Conservation (phyloP, 108 stramenopile genomes). For the Epipyxis sp. region DNA sequence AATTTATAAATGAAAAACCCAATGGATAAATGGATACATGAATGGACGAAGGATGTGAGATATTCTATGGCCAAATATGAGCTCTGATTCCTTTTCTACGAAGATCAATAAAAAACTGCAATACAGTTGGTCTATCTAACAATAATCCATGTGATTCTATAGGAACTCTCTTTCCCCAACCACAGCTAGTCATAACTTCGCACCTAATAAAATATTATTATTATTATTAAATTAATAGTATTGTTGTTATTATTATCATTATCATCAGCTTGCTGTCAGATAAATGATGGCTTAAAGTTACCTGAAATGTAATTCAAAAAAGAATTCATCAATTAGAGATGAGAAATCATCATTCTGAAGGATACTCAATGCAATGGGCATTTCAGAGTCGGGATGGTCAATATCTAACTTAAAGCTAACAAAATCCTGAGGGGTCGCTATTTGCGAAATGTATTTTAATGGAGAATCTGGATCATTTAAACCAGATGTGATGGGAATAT, state of each 20-base stretch:
- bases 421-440: slow-evolving; percentile 9
- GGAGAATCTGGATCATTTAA: background rate
- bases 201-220: slow-evolving; percentile 8
- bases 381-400: slow-evolving; percentile 17
- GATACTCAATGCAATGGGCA: slow-evolving; percentile 18
- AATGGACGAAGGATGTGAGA: too few species aligned
- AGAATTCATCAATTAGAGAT: slow-evolving; percentile 21
- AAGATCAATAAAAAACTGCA: slow-evolving; percentile 23
- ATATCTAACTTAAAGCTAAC: slow-evolving; percentile 26
- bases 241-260: too few species aligned
- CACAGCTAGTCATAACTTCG: slow-evolving; percentile 18
- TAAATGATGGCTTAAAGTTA: too few species aligned
- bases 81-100: slow-evolving; percentile 21
- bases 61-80: slow-evolving; percentile 31
- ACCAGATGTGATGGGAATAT: slow-evolving; percentile 7
- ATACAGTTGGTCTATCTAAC: background rate
- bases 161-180: slow-evolving; percentile 20
- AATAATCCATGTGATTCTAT: background rate
- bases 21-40: too few species aligned
- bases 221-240: too few species aligned
- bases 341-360: background rate
- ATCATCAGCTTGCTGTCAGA: background rate
- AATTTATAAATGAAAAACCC: too few species aligned
- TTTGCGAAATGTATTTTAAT: background rate
- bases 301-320: slow-evolving; percentile 34